Evolutionary conservation across 352 stramenopile genomes (phyloP).

Genomic region (Peronospora tabacina): DNA sequence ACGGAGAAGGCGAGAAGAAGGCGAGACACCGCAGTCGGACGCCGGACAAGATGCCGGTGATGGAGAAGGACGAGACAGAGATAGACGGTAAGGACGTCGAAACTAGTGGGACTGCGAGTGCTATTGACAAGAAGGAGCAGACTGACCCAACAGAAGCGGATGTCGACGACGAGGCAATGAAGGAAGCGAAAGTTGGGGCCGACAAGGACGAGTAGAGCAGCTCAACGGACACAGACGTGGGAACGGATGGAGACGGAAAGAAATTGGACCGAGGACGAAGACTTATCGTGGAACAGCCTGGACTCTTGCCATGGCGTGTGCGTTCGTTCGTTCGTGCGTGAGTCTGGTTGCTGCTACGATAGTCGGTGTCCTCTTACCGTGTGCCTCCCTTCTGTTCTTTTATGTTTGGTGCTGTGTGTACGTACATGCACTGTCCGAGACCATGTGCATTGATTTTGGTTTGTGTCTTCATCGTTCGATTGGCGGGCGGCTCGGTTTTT

Average conservation of each 20-base stretch:
- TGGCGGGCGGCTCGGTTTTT: slow-evolving; percentile 20
- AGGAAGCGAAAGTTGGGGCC: slow-evolving; percentile 5
- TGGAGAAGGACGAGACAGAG: slow-evolving; percentile 15
- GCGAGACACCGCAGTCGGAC: slow-evolving; percentile 32
- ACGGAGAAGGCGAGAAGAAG: slow-evolving; percentile 27
- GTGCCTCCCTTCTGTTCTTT: slow-evolving; percentile 26
- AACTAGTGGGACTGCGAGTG: slow-evolving; percentile 4
- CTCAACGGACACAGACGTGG: slow-evolving; percentile 3
- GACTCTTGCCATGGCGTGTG: slow-evolving; percentile 21
- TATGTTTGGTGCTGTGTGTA: slow-evolving; percentile 33
- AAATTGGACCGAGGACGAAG: slow-evolving; percentile 16
- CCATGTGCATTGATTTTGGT: slow-evolving; percentile 29
- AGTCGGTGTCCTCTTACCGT: slow-evolving; percentile 33
- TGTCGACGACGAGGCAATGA: slow-evolving; percentile 9
- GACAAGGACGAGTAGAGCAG: slow-evolving; percentile 17
- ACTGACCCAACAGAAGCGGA: slow-evolving; percentile 8
- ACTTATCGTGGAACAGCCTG: slow-evolving; percentile 20
- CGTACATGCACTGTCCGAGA: slow-evolving; percentile 20
- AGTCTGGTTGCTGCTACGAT: slow-evolving; percentile 35
- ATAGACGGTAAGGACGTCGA: slow-evolving; percentile 20
- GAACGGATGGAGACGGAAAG: slow-evolving; percentile 17
- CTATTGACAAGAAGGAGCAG: slow-evolving; percentile 21
- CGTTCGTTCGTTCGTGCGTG: slow-evolving; percentile 25
- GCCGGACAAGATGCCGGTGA: slow-evolving; percentile 21
- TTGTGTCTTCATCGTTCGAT: slow-evolving; percentile 30